Conservation (phyloP, 2,329 filamentous ascomycete genomes). For the Ceratocystis cacaofunesta region DNA sequence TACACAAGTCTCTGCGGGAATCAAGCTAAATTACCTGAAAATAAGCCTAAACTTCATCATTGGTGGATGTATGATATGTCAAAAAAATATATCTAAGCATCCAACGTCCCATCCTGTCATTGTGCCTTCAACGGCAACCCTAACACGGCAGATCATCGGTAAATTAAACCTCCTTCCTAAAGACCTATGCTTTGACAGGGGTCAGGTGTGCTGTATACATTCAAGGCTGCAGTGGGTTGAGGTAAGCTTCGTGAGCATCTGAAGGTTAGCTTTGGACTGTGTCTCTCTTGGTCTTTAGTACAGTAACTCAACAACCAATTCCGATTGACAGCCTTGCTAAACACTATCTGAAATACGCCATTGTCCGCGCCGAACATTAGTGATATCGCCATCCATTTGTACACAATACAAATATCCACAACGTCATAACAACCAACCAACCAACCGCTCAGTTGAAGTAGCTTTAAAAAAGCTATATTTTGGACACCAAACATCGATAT, state of each 20-base stretch:
- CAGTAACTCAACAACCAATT: not conserved
- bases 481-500: not conserved
- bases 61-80: too few relatives aligned
- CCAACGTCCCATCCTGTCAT: too few relatives aligned
- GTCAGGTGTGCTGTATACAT: not conserved
- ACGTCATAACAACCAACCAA: not conserved
- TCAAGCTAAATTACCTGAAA: too few relatives aligned
- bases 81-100: too few relatives aligned
- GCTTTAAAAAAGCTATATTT: not conserved
- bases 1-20: too few relatives aligned
- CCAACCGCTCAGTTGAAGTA: not conserved
- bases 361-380: not conserved
- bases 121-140: not conserved
- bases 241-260: conserved; percentile 14
- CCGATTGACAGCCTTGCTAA: not conserved
- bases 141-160: not conserved
- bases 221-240: conserved; percentile 18
- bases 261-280: not conserved
- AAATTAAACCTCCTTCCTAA: not conserved
- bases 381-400: not conserved
- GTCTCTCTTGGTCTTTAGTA: not conserved
- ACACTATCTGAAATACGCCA: not conserved
- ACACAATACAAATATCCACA: not conserved
- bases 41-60: too few relatives aligned
- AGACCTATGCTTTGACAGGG: not conserved